Evolutionary conservation across 192 early-diverging fungal genomes (phyloP).

Genomic region (Geosiphon pyriformis): DNA sequence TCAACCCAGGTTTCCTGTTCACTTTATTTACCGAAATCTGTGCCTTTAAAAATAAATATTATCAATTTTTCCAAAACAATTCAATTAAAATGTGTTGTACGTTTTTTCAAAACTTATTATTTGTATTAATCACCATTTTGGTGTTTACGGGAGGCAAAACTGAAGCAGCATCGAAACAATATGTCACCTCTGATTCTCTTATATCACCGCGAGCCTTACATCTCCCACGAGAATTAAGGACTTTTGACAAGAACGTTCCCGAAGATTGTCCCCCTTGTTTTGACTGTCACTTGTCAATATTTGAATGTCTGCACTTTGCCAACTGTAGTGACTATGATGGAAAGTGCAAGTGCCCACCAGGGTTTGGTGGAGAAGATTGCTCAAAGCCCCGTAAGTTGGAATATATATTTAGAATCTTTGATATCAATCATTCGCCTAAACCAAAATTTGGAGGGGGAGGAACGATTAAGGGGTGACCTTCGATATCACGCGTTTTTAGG

Average conservation of each 20-base stretch:
- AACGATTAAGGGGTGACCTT: too few species aligned
- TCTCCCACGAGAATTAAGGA: background rate
- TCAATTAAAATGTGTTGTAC: too few species aligned
- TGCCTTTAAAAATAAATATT: too few species aligned
- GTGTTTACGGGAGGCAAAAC: too few species aligned
- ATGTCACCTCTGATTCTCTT: background rate
- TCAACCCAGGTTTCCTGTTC: too few species aligned
- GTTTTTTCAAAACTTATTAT: too few species aligned
- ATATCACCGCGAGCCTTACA: background rate
- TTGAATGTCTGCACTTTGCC: slow-evolving; percentile 61
- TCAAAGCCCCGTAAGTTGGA: slow-evolving; percentile 49
- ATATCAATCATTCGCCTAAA: too few species aligned
- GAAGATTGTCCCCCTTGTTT: slow-evolving; percentile 69
- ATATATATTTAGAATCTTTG: background rate
- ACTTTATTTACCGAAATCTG: too few species aligned
- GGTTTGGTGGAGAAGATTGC: slow-evolving; percentile 76
- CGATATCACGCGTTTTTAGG: too few species aligned
- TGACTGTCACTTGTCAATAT: slow-evolving; percentile 68
- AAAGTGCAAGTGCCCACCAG: slow-evolving; percentile 63
- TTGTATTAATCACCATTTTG: too few species aligned
- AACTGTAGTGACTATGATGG: slow-evolving; percentile 68
- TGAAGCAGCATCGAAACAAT: too few species aligned
- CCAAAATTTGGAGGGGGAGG: background rate
- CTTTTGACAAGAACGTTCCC: background rate
- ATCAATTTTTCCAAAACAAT: too few species aligned